Conservation (phyloP, 306 rosid species). For the Benincasa hispida region DNA sequence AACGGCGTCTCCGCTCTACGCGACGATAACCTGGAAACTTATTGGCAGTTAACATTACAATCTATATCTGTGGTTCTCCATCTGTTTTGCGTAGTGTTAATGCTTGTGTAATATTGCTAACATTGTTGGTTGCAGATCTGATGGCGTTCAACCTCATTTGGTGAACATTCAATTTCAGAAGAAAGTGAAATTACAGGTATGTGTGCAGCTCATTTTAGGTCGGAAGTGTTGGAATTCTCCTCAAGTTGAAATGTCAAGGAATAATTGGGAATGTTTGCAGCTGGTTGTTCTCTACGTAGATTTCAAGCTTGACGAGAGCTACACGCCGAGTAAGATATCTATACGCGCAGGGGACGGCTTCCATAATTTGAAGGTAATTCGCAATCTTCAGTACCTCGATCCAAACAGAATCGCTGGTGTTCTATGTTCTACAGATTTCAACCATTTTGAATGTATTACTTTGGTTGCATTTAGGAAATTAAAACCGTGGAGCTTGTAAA, state of each 20-base stretch:
- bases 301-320: conserved; percentile 93
- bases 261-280: conserved; percentile 14
- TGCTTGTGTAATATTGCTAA: not conserved
- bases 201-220: not conserved
- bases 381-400: not conserved
- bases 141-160: conserved; percentile 88
- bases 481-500: conserved; percentile 72
- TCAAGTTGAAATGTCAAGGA: not conserved
- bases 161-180: conserved; percentile 86
- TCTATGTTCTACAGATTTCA: not conserved
- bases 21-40: conserved; percentile 66
- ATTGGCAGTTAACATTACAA: conserved; percentile 53
- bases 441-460: conserved; percentile 5
- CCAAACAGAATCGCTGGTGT: not conserved
- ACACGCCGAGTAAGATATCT: conserved; percentile 72
- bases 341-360: conserved; percentile 89
- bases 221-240: not conserved
- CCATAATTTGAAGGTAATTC: conserved; percentile 70
- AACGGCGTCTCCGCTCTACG: conserved; percentile 77
- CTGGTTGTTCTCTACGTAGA: conserved; percentile 75
- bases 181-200: conserved; percentile 77
- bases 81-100: not conserved
- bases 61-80: not conserved
- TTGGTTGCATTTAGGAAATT: conserved; percentile 51
- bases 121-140: conserved; percentile 45